Evolutionary conservation across 768 basidiomycete species (phyloP).

Genomic region (Russula abietina): DNA sequence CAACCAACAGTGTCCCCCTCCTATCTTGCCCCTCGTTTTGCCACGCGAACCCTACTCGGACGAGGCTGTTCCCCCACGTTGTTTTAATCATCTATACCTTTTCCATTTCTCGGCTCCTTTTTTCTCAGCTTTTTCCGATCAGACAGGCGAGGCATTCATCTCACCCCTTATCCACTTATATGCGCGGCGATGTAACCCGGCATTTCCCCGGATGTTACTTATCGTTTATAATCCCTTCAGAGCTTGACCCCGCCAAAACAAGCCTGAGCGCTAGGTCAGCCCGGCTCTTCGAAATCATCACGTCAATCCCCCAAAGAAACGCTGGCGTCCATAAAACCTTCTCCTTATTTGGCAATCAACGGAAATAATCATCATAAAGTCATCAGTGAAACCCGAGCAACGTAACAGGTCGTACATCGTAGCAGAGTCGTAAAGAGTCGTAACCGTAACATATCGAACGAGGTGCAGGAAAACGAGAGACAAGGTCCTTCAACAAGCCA

Average conservation of each 20-base stretch:
- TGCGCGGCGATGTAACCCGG: slow-evolving; percentile 21
- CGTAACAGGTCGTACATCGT: slow-evolving; percentile 26
- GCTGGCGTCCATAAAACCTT: slow-evolving; percentile 9
- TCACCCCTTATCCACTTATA: slow-evolving; percentile 25
- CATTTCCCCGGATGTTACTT: slow-evolving; percentile 15
- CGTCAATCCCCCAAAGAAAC: slow-evolving; percentile 20
- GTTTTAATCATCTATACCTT: slow-evolving; percentile 26
- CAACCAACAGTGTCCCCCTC: no score
- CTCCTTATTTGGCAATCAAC: slow-evolving; percentile 9
- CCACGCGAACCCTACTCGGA: slow-evolving; percentile 11
- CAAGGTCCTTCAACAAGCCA: slow-evolving; percentile 29
- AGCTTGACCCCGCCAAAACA: slow-evolving; percentile 20
- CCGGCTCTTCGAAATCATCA: slow-evolving; percentile 19
- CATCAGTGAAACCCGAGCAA: slow-evolving; percentile 17
- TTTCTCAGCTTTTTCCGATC: slow-evolving; percentile 25
- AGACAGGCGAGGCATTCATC: slow-evolving; percentile 24
- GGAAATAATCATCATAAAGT: slow-evolving; percentile 20
- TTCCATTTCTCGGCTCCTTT: slow-evolving; percentile 25
- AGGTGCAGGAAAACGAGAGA: slow-evolving; percentile 30
- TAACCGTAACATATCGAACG: slow-evolving; percentile 27
- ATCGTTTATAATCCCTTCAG: slow-evolving; percentile 18
- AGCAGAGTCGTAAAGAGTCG: slow-evolving; percentile 31
- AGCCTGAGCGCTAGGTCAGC: slow-evolving; percentile 16
- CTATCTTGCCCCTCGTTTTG: not conserved
- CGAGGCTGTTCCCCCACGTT: slow-evolving; percentile 26